Evolutionary conservation across 306 rosid species (phyloP), one percentile per base, ranked within the genome.

Genomic region (Rubus idaeus): DNA sequence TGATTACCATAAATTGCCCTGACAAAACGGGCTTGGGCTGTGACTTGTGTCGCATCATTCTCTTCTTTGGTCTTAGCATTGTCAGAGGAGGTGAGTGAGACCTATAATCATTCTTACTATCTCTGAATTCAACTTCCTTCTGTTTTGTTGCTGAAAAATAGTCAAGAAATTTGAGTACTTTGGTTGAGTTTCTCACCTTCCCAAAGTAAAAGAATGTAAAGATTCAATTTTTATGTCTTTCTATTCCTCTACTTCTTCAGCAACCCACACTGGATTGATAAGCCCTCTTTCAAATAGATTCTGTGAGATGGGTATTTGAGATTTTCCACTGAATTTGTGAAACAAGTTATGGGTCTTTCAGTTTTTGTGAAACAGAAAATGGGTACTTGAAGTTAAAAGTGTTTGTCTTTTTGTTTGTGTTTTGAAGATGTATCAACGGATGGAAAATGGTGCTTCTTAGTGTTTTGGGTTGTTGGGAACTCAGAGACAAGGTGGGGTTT

Each of bases 11-110:
- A 5, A 95, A 95, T 76, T 95, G 99, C 77, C 99, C 99, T 8
- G 99, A 95, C 79, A 95, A 92, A 58, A 90, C 97, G 14, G 99
- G 99, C n/a, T 71, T 95, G 35, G 99, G 97, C 35, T 90, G 92
- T 76, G 99, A 95, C 78, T 78, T 95, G 88, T 95, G 99, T 75
- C 97, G 99, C 51, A 87, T 90, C 87, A 88, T 95, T 77, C 99
- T 95, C 88, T 90, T 88, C 84, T 95, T 92, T 78, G 94, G 96
- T 77, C 87, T 95, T n/a, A 89, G 79, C 93, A 92, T 95, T 88
- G 88, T 88, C 57, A 84, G 88, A 87, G 99, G 97, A 92, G 99
- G 99, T 95, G 71, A 77, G 99, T 95, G 71, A 77, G 10, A 23
- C 64, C 49, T n/a, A 4, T 47, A 11, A 37, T 16, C 30, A 60